phyloP scores from a whole-genome alignment of 306 rosid genomes.

The Cotoneaster glaucophyllus region DNA sequence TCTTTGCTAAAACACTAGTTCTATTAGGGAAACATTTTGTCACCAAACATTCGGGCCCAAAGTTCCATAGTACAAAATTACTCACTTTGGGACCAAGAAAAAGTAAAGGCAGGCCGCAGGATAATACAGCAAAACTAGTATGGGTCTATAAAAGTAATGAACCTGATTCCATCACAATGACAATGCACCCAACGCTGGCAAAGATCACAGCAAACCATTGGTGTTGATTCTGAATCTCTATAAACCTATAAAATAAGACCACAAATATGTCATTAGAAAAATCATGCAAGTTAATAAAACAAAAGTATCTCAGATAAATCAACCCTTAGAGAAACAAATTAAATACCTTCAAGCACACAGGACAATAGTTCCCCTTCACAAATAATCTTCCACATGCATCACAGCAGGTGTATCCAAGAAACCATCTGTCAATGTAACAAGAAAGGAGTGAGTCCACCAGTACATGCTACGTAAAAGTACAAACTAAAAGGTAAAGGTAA shows the following conservation, averaged over 20 bases:
- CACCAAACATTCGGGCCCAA: background rate
- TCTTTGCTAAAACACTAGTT: background rate
- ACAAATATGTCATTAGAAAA: background rate
- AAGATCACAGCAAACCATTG: constrained; percentile 96
- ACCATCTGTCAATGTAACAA: constrained; percentile 62
- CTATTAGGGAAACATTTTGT: background rate
- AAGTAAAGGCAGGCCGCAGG: background rate
- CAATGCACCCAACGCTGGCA: constrained; percentile 99
- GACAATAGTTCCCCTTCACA: constrained; percentile 96
- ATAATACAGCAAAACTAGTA: background rate
- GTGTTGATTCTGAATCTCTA: constrained; percentile 98
- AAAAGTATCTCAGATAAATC: background rate
- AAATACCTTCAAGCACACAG: constrained; percentile 92
- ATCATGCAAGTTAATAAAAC: background rate
- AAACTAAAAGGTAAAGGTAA: background rate
- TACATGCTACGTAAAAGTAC: background rate
- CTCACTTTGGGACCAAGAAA: background rate
- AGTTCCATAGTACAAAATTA: too few species aligned
- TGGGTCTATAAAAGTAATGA: constrained; percentile 9
- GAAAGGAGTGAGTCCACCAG: constrained; percentile 20
- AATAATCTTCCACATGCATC: constrained; percentile 99
- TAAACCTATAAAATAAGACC: constrained; percentile 62
- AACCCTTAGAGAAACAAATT: background rate
- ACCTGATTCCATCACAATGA: constrained; percentile 96
- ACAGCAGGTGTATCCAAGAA: constrained; percentile 92